A percentile compares a stretch with the other conserved stretches of the same genome.
Conservation (phyloP, 176 grass and related monocot species). For the Puccinellia tenuiflora region DNA sequence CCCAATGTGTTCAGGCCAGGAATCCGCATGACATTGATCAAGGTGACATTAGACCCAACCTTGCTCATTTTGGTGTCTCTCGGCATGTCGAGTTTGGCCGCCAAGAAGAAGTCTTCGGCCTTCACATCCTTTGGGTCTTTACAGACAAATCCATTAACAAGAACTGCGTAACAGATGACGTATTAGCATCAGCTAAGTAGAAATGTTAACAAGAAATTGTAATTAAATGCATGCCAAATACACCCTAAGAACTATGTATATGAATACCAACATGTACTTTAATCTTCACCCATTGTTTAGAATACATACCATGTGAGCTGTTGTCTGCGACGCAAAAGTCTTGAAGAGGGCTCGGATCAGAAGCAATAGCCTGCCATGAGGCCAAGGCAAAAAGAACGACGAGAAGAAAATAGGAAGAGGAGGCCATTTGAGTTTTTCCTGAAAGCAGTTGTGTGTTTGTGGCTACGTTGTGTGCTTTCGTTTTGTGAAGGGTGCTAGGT, state of each 20-base stretch:
- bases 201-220: not conserved
- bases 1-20: too few relatives aligned
- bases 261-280: not conserved
- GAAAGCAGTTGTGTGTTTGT: not conserved
- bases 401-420: not conserved
- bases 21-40: too few relatives aligned
- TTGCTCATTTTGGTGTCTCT: too few relatives aligned
- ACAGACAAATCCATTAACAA: too few relatives aligned
- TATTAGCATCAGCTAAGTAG: too few relatives aligned
- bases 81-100: too few relatives aligned
- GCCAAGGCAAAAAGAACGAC: not conserved
- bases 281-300: not conserved
- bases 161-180: too few relatives aligned
- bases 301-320: not conserved
- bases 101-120: too few relatives aligned
- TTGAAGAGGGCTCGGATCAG: not conserved
- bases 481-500: not conserved
- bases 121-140: too few relatives aligned
- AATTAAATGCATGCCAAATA: not conserved
- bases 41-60: too few relatives aligned
- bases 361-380: not conserved
- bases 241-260: not conserved
- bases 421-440: not conserved
- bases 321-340: not conserved
- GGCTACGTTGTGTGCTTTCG: not conserved